Percentiles rank a stretch among this genome's conserved stretches.
Evolutionary conservation across 139 green algal genomes (phyloP).

Genomic region (Tetraselmis striata): DNA sequence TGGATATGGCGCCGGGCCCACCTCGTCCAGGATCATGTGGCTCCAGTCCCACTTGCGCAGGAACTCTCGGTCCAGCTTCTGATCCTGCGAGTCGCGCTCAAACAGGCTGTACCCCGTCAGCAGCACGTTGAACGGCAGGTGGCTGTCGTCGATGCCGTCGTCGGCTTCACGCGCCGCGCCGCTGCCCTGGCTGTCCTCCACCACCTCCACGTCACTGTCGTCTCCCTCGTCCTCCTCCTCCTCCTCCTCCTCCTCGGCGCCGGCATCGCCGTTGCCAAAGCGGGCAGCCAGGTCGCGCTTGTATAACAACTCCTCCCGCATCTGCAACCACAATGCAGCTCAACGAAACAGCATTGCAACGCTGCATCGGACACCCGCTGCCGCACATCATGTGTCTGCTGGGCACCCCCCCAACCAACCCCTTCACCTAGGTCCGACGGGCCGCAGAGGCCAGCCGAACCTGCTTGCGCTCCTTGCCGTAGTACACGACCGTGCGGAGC

Average conservation of each 20-base stretch:
- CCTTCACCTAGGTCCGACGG: conserved; percentile 36
- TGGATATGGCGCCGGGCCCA: too few species aligned
- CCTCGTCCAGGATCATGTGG: conserved; percentile 75
- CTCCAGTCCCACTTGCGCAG: conserved; percentile 56
- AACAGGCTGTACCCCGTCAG: conserved; percentile 88
- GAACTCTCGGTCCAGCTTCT: conserved; percentile 44
- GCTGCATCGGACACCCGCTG: too few species aligned
- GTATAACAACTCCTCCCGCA: background rate
- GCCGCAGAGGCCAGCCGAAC: too few species aligned
- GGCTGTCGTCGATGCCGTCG: background rate
- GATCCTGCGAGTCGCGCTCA: conserved; percentile 58
- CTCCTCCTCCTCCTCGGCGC: conserved; percentile 15
- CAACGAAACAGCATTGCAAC: background rate
- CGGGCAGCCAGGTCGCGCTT: background rate
- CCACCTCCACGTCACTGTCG: conserved; percentile 19
- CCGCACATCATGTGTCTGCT: too few species aligned
- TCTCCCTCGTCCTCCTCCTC: conserved; percentile 23
- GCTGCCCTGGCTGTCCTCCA: background rate
- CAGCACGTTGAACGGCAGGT: conserved; percentile 75
- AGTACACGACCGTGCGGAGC: conserved; percentile 66
- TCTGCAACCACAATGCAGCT: background rate
- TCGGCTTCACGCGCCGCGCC: background rate
- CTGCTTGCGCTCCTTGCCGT: conserved; percentile 57
- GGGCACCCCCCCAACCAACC: too few species aligned
- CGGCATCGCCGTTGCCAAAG: conserved; percentile 9